phyloP scores from a whole-genome alignment of 2,329 filamentous ascomycete species.

The Calonectria montana region DNA sequence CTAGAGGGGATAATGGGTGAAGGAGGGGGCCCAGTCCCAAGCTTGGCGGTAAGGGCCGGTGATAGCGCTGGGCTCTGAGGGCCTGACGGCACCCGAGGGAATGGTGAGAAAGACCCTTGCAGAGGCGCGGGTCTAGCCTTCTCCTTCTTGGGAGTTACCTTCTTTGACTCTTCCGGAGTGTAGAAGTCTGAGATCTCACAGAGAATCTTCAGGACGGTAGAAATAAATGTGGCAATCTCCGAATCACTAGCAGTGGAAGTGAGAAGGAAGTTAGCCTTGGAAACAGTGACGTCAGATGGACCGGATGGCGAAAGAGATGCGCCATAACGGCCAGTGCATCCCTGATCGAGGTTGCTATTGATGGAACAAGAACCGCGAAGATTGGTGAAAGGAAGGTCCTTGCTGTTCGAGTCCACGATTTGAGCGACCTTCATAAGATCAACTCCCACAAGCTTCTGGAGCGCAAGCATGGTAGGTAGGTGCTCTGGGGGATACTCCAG shows the following conservation, averaged over 20 bases:
- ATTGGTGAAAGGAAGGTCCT: conserved; percentile 53
- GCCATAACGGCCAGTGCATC: conserved; percentile 31
- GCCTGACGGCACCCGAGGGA: conserved; percentile 39
- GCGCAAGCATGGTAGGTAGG: conserved; percentile 65
- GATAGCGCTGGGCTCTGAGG: conserved; percentile 38
- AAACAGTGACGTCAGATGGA: conserved; percentile 51
- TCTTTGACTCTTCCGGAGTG: conserved; percentile 49
- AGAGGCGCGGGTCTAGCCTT: conserved; percentile 43
- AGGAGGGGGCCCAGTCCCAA: conserved; percentile 20
- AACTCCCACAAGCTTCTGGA: conserved; percentile 67
- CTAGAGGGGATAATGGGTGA: conserved; percentile 32
- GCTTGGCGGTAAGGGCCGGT: conserved; percentile 25
- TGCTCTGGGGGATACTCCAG: conserved; percentile 70
- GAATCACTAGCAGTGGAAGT: conserved; percentile 64
- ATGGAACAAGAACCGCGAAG: conserved; percentile 49
- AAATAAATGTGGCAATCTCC: conserved; percentile 66
- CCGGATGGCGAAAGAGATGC: conserved; percentile 37
- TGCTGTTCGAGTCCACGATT: conserved; percentile 60
- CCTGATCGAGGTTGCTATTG: conserved; percentile 37
- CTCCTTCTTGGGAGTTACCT: conserved; percentile 31
- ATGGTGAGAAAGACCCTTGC: conserved; percentile 45
- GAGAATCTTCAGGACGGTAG: conserved; percentile 60
- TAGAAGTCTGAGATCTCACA: conserved; percentile 54
- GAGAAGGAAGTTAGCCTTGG: conserved; percentile 68
- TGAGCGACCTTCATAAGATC: conserved; percentile 70